phyloP scores from a whole-genome alignment of 2,329 filamentous ascomycete species.

The Aureobasidium musti region DNA sequence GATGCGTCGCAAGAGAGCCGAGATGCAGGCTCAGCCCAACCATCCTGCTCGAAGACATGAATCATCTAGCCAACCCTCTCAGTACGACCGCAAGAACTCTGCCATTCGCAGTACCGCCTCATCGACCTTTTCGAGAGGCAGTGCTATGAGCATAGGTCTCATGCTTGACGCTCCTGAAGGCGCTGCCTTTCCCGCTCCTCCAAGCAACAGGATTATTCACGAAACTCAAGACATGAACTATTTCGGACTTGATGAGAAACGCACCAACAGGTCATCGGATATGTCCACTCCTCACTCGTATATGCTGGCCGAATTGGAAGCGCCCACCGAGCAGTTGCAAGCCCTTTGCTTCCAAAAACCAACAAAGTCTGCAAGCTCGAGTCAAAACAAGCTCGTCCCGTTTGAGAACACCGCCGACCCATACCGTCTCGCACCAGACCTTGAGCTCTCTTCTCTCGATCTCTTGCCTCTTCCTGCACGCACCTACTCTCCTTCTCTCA shows the following conservation, averaged over 20 bases:
- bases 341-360: conserved; percentile 22
- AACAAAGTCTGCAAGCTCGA: conserved; percentile 23
- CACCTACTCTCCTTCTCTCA: conserved; percentile 17
- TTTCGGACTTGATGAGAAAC: background rate
- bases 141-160: conserved; percentile 15
- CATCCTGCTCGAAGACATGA: conserved; percentile 16
- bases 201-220: conserved; percentile 7
- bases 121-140: conserved; percentile 16
- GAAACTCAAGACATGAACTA: conserved; percentile 19
- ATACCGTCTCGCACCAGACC: conserved; percentile 30
- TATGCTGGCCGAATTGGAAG: conserved; percentile 16
- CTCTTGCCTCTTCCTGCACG: conserved; percentile 28
- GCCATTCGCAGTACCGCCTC: conserved; percentile 16
- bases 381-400: conserved; percentile 27
- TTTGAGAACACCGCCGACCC: conserved; percentile 31
- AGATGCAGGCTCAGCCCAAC: conserved; percentile 21
- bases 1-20: conserved; percentile 53
- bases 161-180: conserved; percentile 29
- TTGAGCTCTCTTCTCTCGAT: conserved; percentile 31
- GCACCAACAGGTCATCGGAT: conserved; percentile 2
- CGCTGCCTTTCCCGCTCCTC: conserved; percentile 27
- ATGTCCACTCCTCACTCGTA: conserved; percentile 2
- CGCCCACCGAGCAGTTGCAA: conserved; percentile 2
- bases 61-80: conserved; percentile 4
- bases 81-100: conserved; percentile 10